phyloP scores from a whole-genome alignment of 768 basidiomycete genomes.

The Dioszegia hungarica region DNA sequence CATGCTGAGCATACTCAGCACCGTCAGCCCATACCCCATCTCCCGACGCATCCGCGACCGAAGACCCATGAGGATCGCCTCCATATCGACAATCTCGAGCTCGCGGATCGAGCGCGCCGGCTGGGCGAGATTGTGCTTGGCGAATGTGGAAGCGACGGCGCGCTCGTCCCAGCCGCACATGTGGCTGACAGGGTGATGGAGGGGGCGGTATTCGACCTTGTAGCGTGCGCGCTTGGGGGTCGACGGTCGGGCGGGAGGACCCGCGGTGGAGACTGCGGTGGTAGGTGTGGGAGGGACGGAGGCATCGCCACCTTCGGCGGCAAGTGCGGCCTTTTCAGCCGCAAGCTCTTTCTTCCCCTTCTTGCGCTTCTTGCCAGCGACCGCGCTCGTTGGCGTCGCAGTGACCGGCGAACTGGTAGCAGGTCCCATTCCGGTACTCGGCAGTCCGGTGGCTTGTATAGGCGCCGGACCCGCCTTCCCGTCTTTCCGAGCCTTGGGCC shows the following conservation, averaged over 20 bases:
- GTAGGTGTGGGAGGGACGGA: constrained; percentile 5
- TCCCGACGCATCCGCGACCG: constrained; percentile 79
- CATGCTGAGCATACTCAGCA: constrained; percentile 61
- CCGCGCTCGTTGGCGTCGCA: not conserved
- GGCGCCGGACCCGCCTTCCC: not conserved
- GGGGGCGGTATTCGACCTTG: constrained; percentile 82
- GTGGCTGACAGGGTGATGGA: constrained; percentile 68
- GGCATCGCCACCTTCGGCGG: not conserved
- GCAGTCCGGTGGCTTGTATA: not conserved
- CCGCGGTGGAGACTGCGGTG: constrained; percentile 2
- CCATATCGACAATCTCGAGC: constrained; percentile 84
- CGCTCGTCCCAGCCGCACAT: constrained; percentile 77
- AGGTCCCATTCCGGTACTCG: not conserved
- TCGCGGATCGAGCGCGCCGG: constrained; percentile 70
- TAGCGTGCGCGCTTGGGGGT: constrained; percentile 55
- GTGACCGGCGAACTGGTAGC: not conserved
- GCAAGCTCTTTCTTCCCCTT: constrained; percentile 6
- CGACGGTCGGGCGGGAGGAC: constrained; percentile 13
- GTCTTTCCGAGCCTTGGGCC: not conserved
- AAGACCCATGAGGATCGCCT: constrained; percentile 86
- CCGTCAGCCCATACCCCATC: constrained; percentile 82
- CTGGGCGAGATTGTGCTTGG: constrained; percentile 54
- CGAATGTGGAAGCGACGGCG: constrained; percentile 61
- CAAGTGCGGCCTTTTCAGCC: not conserved
- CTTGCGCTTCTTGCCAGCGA: constrained; percentile 24